phyloP scores from a whole-genome alignment of 2,329 filamentous ascomycete genomes.

The Periconia sp. region DNA sequence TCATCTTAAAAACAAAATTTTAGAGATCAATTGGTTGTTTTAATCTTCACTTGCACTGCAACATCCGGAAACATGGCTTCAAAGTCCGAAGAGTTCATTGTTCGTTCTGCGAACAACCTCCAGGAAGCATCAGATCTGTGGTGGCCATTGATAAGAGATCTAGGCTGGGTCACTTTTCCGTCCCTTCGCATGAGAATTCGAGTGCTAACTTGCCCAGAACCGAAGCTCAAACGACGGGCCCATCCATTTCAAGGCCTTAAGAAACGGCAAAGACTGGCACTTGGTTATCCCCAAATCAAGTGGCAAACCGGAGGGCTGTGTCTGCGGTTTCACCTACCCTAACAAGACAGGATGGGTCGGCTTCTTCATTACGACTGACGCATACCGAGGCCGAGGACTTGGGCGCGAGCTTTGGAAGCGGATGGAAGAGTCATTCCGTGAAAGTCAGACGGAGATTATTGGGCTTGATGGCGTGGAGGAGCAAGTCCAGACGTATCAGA shows the following conservation, averaged over 20 bases:
- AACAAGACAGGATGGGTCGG: conserved; percentile 44
- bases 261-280: conserved; percentile 29
- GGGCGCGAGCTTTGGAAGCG: conserved; percentile 34
- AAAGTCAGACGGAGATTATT: conserved; percentile 19
- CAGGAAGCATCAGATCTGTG: conserved; percentile 30
- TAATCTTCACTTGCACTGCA: too few species aligned
- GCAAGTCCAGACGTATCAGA: conserved; percentile 39
- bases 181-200: background rate
- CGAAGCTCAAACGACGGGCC: conserved; percentile 33
- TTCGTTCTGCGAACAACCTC: conserved; percentile 22
- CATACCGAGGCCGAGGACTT: conserved; percentile 33
- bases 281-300: conserved; percentile 27
- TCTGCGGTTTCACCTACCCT: conserved; percentile 34
- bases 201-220: conserved; percentile 23
- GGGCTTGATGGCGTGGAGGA: conserved; percentile 43
- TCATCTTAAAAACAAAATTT: too few species aligned
- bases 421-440: conserved; percentile 23
- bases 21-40: too few species aligned
- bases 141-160: conserved; percentile 39
- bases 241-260: conserved; percentile 33
- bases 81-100: conserved; percentile 4
- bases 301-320: conserved; percentile 31
- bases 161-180: conserved; percentile 32
- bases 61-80: conserved; percentile 1
- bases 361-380: conserved; percentile 38